phyloP scores from a whole-genome alignment of 2,329 filamentous ascomycete species.

The Celoporthe dispersa region DNA sequence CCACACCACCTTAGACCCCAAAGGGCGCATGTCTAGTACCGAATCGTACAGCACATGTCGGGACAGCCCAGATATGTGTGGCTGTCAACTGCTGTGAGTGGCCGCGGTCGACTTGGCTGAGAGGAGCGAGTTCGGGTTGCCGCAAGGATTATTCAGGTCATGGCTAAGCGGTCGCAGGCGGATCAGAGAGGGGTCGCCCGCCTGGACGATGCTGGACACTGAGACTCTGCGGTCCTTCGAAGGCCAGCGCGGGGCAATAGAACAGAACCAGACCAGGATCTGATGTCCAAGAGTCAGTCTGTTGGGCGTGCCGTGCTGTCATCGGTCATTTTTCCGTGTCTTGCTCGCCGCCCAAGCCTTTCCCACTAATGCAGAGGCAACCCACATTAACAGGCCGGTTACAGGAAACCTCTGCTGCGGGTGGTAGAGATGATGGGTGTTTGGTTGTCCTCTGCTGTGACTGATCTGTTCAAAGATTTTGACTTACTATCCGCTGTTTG shows the following conservation, averaged over 20 bases:
- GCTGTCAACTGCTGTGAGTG: not conserved
- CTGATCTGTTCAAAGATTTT: too few species aligned
- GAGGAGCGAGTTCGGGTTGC: too few species aligned
- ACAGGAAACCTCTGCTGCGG: not conserved
- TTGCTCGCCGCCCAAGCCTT: not conserved
- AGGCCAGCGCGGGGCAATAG: not conserved
- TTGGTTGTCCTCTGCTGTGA: too few species aligned
- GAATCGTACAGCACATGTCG: not conserved
- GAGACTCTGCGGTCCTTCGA: not conserved
- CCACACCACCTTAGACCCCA: not conserved
- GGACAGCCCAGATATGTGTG: not conserved
- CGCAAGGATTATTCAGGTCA: too few species aligned
- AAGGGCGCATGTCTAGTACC: not conserved
- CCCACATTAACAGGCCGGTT: not conserved
- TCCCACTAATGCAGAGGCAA: constrained; percentile 9
- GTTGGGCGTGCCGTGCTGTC: not conserved
- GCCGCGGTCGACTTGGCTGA: too few species aligned
- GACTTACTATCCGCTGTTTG: too few species aligned
- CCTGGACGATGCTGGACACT: not conserved
- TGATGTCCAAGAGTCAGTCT: not conserved
- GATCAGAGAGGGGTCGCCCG: not conserved
- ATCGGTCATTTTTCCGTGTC: not conserved
- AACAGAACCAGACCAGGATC: not conserved
- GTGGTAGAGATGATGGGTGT: not conserved
- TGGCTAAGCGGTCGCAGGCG: not conserved